A percentile compares a stretch with the other conserved stretches of the same genome.
phyloP scores from a whole-genome alignment of 2,329 filamentous ascomycete genomes.

The Chaetomium sp. region DNA sequence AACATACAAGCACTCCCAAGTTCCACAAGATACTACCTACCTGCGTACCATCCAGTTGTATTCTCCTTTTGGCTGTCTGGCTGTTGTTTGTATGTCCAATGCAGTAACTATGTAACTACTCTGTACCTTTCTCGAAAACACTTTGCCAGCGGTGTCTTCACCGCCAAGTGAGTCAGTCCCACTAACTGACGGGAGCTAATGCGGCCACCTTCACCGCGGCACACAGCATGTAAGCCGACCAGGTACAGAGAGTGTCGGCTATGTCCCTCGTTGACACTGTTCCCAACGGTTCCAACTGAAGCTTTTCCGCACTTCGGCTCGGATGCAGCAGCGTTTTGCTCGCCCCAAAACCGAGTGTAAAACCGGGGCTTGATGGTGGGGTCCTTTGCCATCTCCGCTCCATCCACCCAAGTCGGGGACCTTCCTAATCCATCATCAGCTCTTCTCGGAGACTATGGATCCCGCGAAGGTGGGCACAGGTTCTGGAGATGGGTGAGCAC shows the following conservation, averaged over 20 bases:
- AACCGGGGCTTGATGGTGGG: neutral
- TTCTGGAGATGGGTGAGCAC: too few species aligned
- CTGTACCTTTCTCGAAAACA: neutral
- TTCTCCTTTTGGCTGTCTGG: neutral
- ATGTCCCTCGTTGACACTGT: too few species aligned
- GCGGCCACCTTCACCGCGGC: too few species aligned
- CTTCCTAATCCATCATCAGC: conserved; percentile 19
- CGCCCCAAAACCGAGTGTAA: neutral
- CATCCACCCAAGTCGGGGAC: neutral
- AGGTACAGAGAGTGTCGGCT: too few species aligned
- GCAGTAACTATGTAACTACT: too few species aligned
- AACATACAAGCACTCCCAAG: too few species aligned
- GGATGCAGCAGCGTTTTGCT: neutral
- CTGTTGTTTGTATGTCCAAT: neutral
- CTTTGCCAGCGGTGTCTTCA: neutral
- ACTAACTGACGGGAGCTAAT: neutral
- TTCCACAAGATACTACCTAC: neutral
- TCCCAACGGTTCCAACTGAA: neutral
- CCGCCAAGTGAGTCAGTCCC: neutral
- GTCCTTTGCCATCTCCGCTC: neutral
- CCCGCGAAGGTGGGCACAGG: neutral
- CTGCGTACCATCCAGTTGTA: neutral
- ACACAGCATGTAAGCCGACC: too few species aligned
- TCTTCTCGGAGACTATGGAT: neutral
- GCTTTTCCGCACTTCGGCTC: neutral